Percentiles rank a stretch among this genome's conserved stretches.
phyloP scores from a whole-genome alignment of 2,329 filamentous ascomycete genomes.

The Phyllosticta citribraziliensis region DNA sequence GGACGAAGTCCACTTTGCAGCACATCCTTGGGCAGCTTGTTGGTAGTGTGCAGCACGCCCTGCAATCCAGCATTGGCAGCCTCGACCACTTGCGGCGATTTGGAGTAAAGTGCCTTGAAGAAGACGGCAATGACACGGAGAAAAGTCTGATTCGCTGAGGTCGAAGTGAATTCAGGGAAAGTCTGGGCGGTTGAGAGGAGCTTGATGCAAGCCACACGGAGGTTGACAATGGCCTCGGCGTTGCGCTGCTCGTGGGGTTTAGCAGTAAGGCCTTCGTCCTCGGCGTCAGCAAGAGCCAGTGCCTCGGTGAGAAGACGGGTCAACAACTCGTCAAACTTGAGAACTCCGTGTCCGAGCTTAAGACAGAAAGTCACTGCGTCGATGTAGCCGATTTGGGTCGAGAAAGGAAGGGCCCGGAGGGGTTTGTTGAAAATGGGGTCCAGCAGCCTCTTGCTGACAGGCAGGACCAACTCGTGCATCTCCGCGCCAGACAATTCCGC shows the following conservation, averaged over 20 bases:
- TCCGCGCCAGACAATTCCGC: slow-evolving; percentile 68
- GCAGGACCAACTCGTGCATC: slow-evolving; percentile 78
- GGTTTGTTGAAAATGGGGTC: slow-evolving; percentile 93
- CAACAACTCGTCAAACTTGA: slow-evolving; percentile 84
- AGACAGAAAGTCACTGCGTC: slow-evolving; percentile 96
- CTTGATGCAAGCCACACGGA: slow-evolving; percentile 87
- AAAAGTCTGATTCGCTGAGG: slow-evolving; percentile 54
- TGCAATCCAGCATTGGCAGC: slow-evolving; percentile 87
- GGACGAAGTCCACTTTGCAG: slow-evolving; percentile 88
- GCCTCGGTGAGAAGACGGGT: slow-evolving; percentile 90
- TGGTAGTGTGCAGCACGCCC: slow-evolving; percentile 76
- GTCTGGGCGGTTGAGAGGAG: slow-evolving; percentile 88
- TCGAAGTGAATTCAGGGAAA: slow-evolving; percentile 82
- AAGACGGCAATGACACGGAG: slow-evolving; percentile 77
- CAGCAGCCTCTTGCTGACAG: slow-evolving; percentile 83
- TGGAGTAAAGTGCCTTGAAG: slow-evolving; percentile 94
- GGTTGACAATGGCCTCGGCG: slow-evolving; percentile 84
- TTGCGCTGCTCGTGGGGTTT: slow-evolving; percentile 86
- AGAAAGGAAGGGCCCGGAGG: slow-evolving; percentile 80
- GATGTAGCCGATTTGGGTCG: slow-evolving; percentile 95
- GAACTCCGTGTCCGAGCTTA: slow-evolving; percentile 76
- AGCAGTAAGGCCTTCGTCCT: slow-evolving; percentile 83
- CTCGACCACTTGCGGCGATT: slow-evolving; percentile 83
- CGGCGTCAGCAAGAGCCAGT: slow-evolving; percentile 84
- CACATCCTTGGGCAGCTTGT: slow-evolving; percentile 88